Evolutionary conservation across 192 early-diverging fungal species (phyloP), one percentile per base, ranked within the genome.

Genomic region (Lobosporangium transversale): DNA sequence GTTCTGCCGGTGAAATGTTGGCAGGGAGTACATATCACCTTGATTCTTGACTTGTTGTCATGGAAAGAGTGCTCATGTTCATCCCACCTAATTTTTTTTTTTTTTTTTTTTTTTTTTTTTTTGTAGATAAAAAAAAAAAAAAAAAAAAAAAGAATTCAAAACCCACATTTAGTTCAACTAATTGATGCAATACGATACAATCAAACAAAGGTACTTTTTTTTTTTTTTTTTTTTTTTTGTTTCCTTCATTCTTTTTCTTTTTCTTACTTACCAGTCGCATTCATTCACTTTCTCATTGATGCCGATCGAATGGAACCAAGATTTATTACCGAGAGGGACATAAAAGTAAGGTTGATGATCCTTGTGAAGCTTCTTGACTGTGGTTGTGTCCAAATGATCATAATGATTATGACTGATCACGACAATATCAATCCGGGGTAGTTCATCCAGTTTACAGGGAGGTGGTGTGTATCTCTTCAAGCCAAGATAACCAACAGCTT

Each of bases 351-450:
- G 75, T 18, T 82, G 79, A 51, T 85, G 83, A 33, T 78, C 58
- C 23, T 70, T 68, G 2, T 78, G 80, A 10, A 95, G 70, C 10
- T 70, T 64, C 30, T 82, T 68, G 43, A 94, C 84, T 17, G 90
- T 92, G 33, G 80, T 60, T 61, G 87, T 60, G 75, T 96, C 94
- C 64, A 94, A 62, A 53, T 95, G 94, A 68, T 95, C 95, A 70
- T 95, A 97, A 65, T 96, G 95, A 74, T 94, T 95, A 73, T 96
- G 95, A 31, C 85, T 89, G 30, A 96, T 87, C 8, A 94, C 78
- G 9, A 96, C 87, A 1, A 86, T 83, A 53, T 95, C 93, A 45
- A 95, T 82, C 5, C 81, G 79, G 0, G 91, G 89, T 26, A 94
- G 66, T 15, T 90, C 90, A 17, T 71, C 80, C 18, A 94, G 68